Evolutionary conservation across 257 asterid species (phyloP), one percentile per base, ranked within the genome.

Genomic region (Thymus mandschuricus): DNA sequence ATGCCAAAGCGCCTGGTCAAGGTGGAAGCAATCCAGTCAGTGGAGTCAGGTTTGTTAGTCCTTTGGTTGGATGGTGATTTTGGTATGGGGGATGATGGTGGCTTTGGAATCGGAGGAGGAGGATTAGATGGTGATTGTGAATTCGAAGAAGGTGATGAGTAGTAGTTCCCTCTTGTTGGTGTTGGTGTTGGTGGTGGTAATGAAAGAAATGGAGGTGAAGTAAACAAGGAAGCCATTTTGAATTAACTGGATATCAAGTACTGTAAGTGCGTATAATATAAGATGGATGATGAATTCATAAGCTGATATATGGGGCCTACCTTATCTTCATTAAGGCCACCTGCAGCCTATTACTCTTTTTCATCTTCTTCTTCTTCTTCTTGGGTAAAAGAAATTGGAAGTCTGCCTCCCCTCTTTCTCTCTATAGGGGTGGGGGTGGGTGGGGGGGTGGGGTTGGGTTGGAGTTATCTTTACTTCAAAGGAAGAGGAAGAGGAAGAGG

Each of bases 1-100:
- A 92, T 83, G 15, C 98, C 98, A 66, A 87, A 88, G 64, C 97
- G 85, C 72, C 97, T 82, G 0, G 98, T 92, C 54, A 92, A 78
- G 28, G 76, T 67, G 40, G 95, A 83, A 8, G 96, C 95, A 70
- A 90, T 78, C 96, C 96, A 90, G 50, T 92, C 98, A 2, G 98
- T 90, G 27, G 97, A 86, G 9, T 86, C 98, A 1, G 61, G 89
- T 1, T 69, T n/a, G 81, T 70, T 54, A 74, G 63, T 6, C 79
- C 75, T 82, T 65, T 75, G 75, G 54, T 76, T 85, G 58, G 70
- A 70, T 60, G 21, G 21, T 21, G 21, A 69, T 78, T 35, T 79
- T 60, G 6, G 70, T 21, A 21, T 48, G 11, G 76, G 69, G 6
- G 73, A 27, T 3, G 80, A 43, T 30, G 80, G 44, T 33, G 76